Base-by-base conservation (phyloP, 306 rosid genomes). In the Ormosia semicastrata region DNA sequence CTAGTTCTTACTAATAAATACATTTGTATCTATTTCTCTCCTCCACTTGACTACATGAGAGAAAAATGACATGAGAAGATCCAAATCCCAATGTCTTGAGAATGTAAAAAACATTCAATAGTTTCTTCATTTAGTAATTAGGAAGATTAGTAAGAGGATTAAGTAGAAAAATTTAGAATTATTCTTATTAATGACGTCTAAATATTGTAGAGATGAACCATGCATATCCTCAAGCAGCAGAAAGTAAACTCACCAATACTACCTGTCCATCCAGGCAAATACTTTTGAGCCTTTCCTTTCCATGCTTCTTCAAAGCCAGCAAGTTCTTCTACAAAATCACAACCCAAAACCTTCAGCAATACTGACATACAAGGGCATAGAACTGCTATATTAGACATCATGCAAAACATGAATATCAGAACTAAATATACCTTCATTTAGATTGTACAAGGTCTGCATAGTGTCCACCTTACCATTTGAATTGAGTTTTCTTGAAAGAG, bases 401-500 rank as follows among this genome's bases (percentile, higher is more conserved):
- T 18, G 85, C 41, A 36, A 52, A 46, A 29, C 15, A 73, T 7
- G 39, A 40, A 50, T 29, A n/a, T 81, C 39, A n/a, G 10, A 30
- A 30, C 63, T 58, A 68, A 66, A 75, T 37, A 63, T 78, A 95
- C 99, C 98, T 92, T 86, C 91, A 81, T 92, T 69, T 64, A 95
- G 85, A 84, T 95, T 95, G 88, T 93, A 97, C 86, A 93, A 71
- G 73, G 94, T 86, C 87, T 93, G 98, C 96, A 86, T 86, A 7
- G 89, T 70, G 44, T 95, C 92, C 83, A 92, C 98, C 76, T 79
- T 88, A 71, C 98, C 99, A 66, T 95, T 97, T n/a, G 98, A 76
- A 44, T 92, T 68, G 41, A 95, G 92, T 84, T 95, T 92, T 89
- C 95, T 90, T 8, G 88, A 8, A 6, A 86, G 47, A 3, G 98